These are phyloP conservation scores for Penicillium sp. DNA, from an alignment of 2,329 filamentous ascomycete species.

Conservation along the genomic window DNA sequence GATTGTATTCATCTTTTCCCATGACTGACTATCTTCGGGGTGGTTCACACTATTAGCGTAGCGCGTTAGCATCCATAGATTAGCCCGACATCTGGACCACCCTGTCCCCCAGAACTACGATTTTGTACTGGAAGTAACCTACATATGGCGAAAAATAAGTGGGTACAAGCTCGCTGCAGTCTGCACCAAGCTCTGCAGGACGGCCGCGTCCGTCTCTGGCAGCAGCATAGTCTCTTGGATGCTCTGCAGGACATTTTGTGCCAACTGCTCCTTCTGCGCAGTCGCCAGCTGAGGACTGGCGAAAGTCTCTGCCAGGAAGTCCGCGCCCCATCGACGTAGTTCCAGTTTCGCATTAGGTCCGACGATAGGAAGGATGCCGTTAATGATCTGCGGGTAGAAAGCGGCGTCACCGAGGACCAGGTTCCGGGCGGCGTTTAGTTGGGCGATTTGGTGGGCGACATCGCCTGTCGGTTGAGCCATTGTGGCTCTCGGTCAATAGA, in stretches of 20 bases:
- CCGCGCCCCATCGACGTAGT: constrained; percentile 90
- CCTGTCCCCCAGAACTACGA: background rate
- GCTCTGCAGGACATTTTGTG: constrained; percentile 74
- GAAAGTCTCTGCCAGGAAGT: constrained; percentile 95
- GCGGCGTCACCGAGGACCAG: constrained; percentile 83
- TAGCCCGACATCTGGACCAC: background rate
- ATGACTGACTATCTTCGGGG: constrained; percentile 74
- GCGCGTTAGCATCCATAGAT: constrained; percentile 29
- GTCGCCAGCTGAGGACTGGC: constrained; percentile 80
- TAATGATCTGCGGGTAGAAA: constrained; percentile 89
- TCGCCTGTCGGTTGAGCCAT: constrained; percentile 59
- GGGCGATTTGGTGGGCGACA: constrained; percentile 74
- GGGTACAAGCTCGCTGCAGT: constrained; percentile 91
- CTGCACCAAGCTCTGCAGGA: constrained; percentile 84
- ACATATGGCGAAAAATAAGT: constrained; percentile 90
- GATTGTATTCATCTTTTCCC: constrained; percentile 85
- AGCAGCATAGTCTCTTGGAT: constrained; percentile 70
- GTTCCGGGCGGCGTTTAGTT: constrained; percentile 86
- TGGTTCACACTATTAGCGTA: constrained; percentile 72
- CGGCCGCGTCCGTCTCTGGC: constrained; percentile 72
- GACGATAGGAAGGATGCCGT: constrained; percentile 90
- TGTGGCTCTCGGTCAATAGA: constrained; percentile 27
- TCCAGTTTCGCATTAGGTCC: constrained; percentile 72
- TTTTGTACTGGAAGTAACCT: constrained; percentile 51
- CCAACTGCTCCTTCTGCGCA: constrained; percentile 77